Evolutionary conservation across 768 basidiomycete species (phyloP).

Genomic region (Suillus plorans): DNA sequence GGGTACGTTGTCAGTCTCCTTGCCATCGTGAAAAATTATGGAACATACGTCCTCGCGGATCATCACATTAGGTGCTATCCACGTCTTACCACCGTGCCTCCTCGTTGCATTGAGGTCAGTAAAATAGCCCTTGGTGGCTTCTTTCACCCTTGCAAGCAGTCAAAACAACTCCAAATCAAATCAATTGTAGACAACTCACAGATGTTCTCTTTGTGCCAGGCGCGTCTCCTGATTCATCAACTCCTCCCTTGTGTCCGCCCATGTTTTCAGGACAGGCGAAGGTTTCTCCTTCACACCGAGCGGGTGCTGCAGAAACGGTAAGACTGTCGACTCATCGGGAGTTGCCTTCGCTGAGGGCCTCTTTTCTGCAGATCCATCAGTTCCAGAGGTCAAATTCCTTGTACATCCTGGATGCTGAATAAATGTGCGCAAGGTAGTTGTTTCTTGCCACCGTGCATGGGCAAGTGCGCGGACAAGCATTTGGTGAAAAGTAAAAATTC

Average conservation of each 20-base stretch:
- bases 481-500: constrained; percentile 16
- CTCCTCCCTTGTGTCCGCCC: constrained; percentile 63
- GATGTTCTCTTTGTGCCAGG: constrained; percentile 66
- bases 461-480: constrained; percentile 17
- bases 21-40: background rate
- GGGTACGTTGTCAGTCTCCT: constrained; percentile 5
- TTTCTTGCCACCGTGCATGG: constrained; percentile 10
- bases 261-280: constrained; percentile 53
- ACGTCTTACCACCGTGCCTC: constrained; percentile 88
- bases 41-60: constrained; percentile 87
- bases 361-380: constrained; percentile 4
- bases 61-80: constrained; percentile 87
- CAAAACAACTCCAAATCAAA: background rate
- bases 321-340: constrained; percentile 13
- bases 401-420: constrained; percentile 7
- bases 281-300: constrained; percentile 77
- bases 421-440: constrained; percentile 8
- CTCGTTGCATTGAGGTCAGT: constrained; percentile 81
- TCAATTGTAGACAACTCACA: constrained; percentile 32
- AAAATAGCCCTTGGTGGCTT: constrained; percentile 82
- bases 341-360: background rate
- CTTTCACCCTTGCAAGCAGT: constrained; percentile 45
- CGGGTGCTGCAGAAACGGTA: constrained; percentile 57
- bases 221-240: constrained; percentile 70
- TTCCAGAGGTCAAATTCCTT: background rate